A percentile compares a stretch with the other conserved stretches of the same genome.
Conservation (phyloP, 768 basidiomycete genomes). For the Polyporus arcularius region DNA sequence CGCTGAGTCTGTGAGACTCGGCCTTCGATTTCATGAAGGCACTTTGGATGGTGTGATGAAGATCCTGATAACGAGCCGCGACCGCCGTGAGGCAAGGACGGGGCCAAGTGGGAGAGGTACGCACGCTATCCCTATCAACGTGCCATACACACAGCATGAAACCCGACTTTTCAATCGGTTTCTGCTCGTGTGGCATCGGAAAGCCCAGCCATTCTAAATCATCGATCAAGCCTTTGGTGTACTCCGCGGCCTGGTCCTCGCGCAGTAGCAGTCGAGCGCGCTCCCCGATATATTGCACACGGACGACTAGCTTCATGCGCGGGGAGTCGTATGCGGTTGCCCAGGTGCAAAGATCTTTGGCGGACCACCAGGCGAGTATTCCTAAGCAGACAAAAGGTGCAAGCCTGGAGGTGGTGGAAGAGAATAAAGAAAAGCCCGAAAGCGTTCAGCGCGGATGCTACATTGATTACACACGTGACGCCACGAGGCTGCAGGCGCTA, state of each 20-base stretch:
- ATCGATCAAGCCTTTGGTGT: constrained; percentile 19
- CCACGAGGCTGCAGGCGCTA: no score
- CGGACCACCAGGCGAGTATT: background rate
- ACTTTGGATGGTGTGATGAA: constrained; percentile 12
- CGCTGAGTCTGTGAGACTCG: constrained; percentile 4
- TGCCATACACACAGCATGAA: constrained; percentile 19
- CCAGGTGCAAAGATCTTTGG: background rate
- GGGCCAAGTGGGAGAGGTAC: background rate
- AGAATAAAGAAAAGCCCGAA: background rate
- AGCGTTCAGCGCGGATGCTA: background rate
- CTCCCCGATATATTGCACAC: constrained; percentile 20
- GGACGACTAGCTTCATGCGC: constrained; percentile 21
- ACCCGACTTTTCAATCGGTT: constrained; percentile 17
- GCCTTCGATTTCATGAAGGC: constrained; percentile 13
- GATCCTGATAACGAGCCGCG: constrained; percentile 8
- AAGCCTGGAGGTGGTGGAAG: background rate
- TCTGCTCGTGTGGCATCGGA: constrained; percentile 17
- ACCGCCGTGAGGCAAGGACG: background rate
- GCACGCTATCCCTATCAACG: constrained; percentile 15
- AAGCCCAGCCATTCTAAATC: constrained; percentile 13
- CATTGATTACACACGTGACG: background rate
- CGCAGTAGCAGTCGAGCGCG: constrained; percentile 16
- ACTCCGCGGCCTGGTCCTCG: constrained; percentile 15
- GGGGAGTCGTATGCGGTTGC: background rate
- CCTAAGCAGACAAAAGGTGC: background rate